Evolutionary conservation across 768 basidiomycete genomes (phyloP).

Genomic region (Mrakia hoshinonis): DNA sequence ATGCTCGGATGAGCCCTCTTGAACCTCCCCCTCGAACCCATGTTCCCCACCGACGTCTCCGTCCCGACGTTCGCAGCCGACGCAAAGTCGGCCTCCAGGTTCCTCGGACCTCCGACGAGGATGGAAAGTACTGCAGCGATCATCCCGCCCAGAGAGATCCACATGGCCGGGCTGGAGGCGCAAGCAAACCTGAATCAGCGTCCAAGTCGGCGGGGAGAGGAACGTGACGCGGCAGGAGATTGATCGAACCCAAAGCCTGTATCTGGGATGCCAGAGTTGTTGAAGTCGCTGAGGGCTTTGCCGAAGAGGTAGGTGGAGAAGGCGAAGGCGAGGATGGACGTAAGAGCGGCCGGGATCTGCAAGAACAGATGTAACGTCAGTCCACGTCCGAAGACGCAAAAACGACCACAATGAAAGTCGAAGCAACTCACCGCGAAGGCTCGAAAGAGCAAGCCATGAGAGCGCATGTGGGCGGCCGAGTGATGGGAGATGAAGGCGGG

Average conservation of each 20-base stretch:
- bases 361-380: not conserved
- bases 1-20: not conserved
- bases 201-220: not conserved
- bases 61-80: not conserved
- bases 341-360: constrained; percentile 4
- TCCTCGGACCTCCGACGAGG: not conserved
- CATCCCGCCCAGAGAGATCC: not conserved
- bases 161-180: not conserved
- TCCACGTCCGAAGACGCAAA: too few relatives aligned
- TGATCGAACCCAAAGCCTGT: constrained; percentile 1
- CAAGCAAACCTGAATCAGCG: not conserved
- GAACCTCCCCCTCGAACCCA: not conserved
- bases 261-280: not conserved
- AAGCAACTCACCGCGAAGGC: not conserved
- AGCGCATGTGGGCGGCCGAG: not conserved
- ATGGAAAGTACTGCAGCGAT: not conserved
- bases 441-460: not conserved
- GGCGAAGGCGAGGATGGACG: not conserved
- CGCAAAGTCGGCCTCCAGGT: not conserved
- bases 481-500: not conserved
- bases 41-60: not conserved
- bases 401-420: not conserved
- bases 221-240: not conserved
- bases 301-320: constrained; percentile 3
- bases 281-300: not conserved